Conservation (phyloP, 1,284 basidiomycete genomes). For the Hymenochaete sp. region DNA sequence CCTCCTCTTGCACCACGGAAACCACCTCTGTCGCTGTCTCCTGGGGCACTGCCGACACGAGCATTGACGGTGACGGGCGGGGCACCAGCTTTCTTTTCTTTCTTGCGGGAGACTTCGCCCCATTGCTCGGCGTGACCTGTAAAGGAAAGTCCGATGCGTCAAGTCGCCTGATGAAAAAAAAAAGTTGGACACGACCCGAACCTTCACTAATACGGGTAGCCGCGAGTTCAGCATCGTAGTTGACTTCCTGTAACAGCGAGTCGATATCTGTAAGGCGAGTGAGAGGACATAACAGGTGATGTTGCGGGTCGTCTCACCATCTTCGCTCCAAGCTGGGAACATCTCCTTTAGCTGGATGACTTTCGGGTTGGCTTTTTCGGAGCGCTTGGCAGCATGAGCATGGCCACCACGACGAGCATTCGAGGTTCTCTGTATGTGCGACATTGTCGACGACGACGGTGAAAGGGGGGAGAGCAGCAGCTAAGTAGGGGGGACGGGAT, state of each 20-base stretch:
- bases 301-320: constrained; percentile 42
- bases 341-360: constrained; percentile 63
- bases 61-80: constrained; percentile 19
- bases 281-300: constrained; percentile 14
- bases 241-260: constrained; percentile 63
- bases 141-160: constrained; percentile 14
- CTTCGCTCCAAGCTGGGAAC: constrained; percentile 71
- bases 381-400: background rate
- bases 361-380: constrained; percentile 41
- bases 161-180: constrained; percentile 4
- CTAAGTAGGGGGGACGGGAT: too few relatives aligned
- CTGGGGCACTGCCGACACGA: constrained; percentile 24
- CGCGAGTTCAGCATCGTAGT: constrained; percentile 68
- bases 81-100: constrained; percentile 58
- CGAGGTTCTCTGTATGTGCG: constrained; percentile 16
- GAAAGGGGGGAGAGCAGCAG: too few relatives aligned
- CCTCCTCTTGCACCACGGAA: constrained; percentile 58
- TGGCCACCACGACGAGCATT: constrained; percentile 10
- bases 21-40: constrained; percentile 41
- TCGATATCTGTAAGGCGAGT: constrained; percentile 51
- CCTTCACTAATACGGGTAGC: constrained; percentile 76
- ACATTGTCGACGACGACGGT: constrained; percentile 10
- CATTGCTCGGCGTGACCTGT: constrained; percentile 76
- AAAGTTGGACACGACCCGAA: constrained; percentile 30
- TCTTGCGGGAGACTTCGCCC: constrained; percentile 82